These are phyloP conservation scores for Zygosaccharomyces lentus DNA, from an alignment of 805 yeast species.

Conservation along the genomic window DNA sequence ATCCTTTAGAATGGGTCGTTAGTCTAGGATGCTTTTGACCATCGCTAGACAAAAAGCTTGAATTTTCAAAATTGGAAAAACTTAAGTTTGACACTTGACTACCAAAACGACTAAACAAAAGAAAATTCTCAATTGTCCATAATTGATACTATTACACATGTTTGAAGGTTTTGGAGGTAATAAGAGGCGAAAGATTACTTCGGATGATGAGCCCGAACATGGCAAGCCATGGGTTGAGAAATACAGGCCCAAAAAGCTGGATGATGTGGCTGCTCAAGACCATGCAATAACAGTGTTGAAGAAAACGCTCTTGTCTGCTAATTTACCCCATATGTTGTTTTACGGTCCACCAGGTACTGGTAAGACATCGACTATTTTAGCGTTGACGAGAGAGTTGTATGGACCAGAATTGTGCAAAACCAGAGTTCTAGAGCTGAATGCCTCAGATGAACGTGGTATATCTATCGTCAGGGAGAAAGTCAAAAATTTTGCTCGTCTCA, in stretches of 20 bases:
- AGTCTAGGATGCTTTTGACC: background rate
- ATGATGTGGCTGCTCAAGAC: constrained; percentile 88
- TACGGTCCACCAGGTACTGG: constrained; percentile 96
- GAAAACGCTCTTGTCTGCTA: constrained; percentile 72
- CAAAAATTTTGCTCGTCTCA: constrained; percentile 79
- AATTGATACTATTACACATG: constrained; percentile 8
- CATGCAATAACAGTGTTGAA: constrained; percentile 81
- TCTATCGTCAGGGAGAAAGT: constrained; percentile 81
- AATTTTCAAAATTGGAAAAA: background rate
- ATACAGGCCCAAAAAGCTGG: constrained; percentile 82
- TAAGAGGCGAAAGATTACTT: constrained; percentile 30
- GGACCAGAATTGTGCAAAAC: constrained; percentile 66
- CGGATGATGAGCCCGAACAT: constrained; percentile 24
- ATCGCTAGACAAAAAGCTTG: background rate
- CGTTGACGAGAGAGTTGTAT: constrained; percentile 72
- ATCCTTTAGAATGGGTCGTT: background rate
- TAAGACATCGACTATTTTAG: constrained; percentile 82
- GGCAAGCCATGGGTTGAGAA: constrained; percentile 89
- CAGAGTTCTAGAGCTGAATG: constrained; percentile 78
- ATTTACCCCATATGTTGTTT: constrained; percentile 86
- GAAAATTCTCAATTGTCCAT: background rate
- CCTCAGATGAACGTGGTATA: constrained; percentile 89
- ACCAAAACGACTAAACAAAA: background rate
- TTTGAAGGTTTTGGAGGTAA: constrained; percentile 23
- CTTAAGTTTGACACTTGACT: too few relatives aligned